Percentiles rank a stretch among this genome's conserved stretches.
Evolutionary conservation across 1,284 basidiomycete species (phyloP).

Genomic region (Moesziomyces sp.): DNA sequence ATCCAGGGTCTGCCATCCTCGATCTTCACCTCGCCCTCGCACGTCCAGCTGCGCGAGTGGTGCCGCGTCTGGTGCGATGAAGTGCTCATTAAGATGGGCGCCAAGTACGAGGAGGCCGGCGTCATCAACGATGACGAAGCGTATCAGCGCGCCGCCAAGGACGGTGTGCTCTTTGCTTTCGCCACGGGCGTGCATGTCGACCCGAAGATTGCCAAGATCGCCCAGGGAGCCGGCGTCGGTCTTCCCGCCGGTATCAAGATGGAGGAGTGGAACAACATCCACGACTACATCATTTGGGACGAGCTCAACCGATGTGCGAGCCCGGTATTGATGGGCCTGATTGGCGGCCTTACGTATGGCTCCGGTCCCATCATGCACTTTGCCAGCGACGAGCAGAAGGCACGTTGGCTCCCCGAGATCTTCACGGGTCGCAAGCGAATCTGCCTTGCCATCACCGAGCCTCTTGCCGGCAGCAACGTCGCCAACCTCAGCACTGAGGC

Average conservation of each 20-base stretch:
- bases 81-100: slow-evolving; percentile 38
- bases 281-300: slow-evolving; percentile 60
- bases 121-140: slow-evolving; percentile 36
- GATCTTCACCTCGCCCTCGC: slow-evolving; percentile 42
- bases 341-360: slow-evolving; percentile 44
- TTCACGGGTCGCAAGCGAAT: slow-evolving; percentile 54
- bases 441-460: slow-evolving; percentile 63
- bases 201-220: slow-evolving; percentile 51
- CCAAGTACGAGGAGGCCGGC: slow-evolving; percentile 45
- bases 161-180: slow-evolving; percentile 56
- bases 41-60: slow-evolving; percentile 49
- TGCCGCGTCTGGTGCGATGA: slow-evolving; percentile 43
- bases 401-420: slow-evolving; percentile 52
- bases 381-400: slow-evolving; percentile 49
- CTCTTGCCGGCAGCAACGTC: slow-evolving; percentile 67
- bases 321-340: slow-evolving; percentile 38
- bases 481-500: slow-evolving; percentile 65
- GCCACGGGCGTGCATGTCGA: slow-evolving; percentile 42
- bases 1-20: slow-evolving; percentile 52
- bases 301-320: slow-evolving; percentile 53
- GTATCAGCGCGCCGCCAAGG: slow-evolving; percentile 52
- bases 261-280: slow-evolving; percentile 60
- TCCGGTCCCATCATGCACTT: slow-evolving; percentile 57
- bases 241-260: slow-evolving; percentile 50
- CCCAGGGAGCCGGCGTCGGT: slow-evolving; percentile 23